Percentiles rank a stretch among this genome's conserved stretches.
Evolutionary conservation across 805 yeast species (phyloP).

Genomic region (Debaryomyces hansenii): DNA sequence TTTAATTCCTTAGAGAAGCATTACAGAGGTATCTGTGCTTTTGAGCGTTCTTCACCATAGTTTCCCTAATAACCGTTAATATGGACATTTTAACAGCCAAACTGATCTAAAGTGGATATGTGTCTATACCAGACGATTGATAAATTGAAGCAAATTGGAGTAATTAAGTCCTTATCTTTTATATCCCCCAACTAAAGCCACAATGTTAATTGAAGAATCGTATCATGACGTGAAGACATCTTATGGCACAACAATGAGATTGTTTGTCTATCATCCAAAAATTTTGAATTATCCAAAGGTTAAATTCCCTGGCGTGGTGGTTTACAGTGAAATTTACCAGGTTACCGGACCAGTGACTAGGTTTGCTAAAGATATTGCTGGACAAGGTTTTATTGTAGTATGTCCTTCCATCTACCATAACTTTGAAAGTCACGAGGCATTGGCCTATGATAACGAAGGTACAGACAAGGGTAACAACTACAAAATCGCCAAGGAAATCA

Average conservation of each 20-base stretch:
- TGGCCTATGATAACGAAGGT: slow-evolving; percentile 69
- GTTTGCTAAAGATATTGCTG: slow-evolving; percentile 75
- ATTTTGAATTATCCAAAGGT: slow-evolving; percentile 74
- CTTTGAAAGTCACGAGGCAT: slow-evolving; percentile 61
- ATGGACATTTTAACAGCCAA: too few species aligned
- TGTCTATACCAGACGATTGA: too few species aligned
- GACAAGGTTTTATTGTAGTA: slow-evolving; percentile 77
- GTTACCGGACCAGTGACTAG: slow-evolving; percentile 80
- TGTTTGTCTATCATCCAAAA: slow-evolving; percentile 66
- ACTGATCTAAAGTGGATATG: too few species aligned
- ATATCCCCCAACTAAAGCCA: not conserved
- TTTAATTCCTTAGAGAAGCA: too few species aligned
- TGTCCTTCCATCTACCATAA: slow-evolving; percentile 81
- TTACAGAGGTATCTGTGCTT: too few species aligned
- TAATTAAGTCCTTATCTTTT: not conserved
- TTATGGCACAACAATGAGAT: slow-evolving; percentile 64
- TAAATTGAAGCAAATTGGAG: too few species aligned
- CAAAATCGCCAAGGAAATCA: slow-evolving; percentile 65
- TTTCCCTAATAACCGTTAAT: too few species aligned
- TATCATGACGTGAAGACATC: slow-evolving; percentile 66
- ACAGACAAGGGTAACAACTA: slow-evolving; percentile 72
- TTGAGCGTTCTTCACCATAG: too few species aligned
- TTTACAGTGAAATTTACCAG: slow-evolving; percentile 79
- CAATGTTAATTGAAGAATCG: slow-evolving; percentile 69
- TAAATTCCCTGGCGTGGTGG: slow-evolving; percentile 77